Percentiles rank a stretch among this genome's conserved stretches.
Evolutionary conservation across 108 stramenopile genomes (phyloP).

Genomic region (Epithemia pelagica): DNA sequence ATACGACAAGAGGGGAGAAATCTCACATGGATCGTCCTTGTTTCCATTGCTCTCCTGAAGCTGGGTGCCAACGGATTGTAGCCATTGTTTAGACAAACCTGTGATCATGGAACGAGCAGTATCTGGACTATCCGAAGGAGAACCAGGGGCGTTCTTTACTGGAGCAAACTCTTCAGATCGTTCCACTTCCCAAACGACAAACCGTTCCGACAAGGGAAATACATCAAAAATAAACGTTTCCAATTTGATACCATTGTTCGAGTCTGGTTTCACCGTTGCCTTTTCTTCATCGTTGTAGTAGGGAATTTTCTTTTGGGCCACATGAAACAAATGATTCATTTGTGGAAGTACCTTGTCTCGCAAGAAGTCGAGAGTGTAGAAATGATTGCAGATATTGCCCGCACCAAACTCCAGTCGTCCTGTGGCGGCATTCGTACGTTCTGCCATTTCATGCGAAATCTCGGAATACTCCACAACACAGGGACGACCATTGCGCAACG

Average conservation of each 20-base stretch:
- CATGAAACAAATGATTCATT: conserved; percentile 85
- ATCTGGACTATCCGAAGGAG: conserved; percentile 69
- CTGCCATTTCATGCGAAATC: conserved; percentile 68
- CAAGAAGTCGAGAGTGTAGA: conserved; percentile 89
- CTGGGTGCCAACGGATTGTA: conserved; percentile 52
- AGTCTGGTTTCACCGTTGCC: conserved; percentile 46
- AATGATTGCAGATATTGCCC: conserved; percentile 99
- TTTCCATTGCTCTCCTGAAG: conserved; percentile 40
- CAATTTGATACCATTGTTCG: conserved; percentile 94
- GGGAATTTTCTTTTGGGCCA: conserved; percentile 96
- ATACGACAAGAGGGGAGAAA: conserved; percentile 70
- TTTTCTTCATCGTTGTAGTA: conserved; percentile 61
- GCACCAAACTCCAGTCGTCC: conserved; percentile 85
- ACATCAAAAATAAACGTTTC: conserved; percentile 99
- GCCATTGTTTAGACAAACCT: conserved; percentile 60
- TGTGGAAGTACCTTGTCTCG: conserved; percentile 64
- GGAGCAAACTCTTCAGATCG: conserved; percentile 95
- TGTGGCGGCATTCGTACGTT: conserved; percentile 28
- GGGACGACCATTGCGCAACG: conserved; percentile 59
- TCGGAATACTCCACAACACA: conserved; percentile 94
- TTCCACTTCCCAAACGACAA: conserved; percentile 88
- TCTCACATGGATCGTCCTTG: conserved; percentile 45
- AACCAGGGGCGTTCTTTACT: conserved; percentile 91
- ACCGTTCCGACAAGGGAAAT: conserved; percentile 76
- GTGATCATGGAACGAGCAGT: conserved; percentile 67